phyloP scores from a whole-genome alignment of 345 rosid genomes.

The Syzygium grande region DNA sequence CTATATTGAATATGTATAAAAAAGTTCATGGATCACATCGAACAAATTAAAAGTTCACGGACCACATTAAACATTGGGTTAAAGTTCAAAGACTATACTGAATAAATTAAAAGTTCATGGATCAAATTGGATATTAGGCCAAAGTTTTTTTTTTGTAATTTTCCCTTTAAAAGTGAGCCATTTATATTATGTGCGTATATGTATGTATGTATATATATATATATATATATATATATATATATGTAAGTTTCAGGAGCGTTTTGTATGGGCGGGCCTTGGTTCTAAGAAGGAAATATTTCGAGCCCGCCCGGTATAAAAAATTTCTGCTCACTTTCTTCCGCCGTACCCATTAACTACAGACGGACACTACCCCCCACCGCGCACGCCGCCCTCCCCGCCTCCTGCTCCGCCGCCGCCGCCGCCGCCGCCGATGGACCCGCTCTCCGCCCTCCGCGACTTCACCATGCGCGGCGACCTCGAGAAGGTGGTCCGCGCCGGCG shows the following conservation, averaged over 20 bases:
- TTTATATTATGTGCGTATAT: too few species aligned
- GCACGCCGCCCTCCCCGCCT: not conserved
- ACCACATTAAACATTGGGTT: fast-evolving
- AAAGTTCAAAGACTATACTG: too few species aligned
- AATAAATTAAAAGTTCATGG: too few species aligned
- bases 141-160: too few species aligned
- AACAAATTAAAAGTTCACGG: too few species aligned
- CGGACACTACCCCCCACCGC: not conserved
- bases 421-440: constrained; percentile 44
- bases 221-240: too few species aligned
- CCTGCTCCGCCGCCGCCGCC: not conserved
- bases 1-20: too few species aligned
- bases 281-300: too few species aligned
- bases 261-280: not conserved
- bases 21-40: too few species aligned
- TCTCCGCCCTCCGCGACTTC: constrained; percentile 70
- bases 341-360: not conserved
- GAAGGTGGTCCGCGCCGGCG: constrained; percentile 39
- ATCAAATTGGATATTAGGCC: fast-evolving
- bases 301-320: too few species aligned
- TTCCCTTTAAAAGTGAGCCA: too few species aligned
- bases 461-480: constrained; percentile 57
- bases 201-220: not conserved
- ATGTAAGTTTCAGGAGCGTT: not conserved
- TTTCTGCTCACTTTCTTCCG: not conserved